Evolutionary conservation across 768 basidiomycete genomes (phyloP).

Genomic region (Baorangia bicolor): DNA sequence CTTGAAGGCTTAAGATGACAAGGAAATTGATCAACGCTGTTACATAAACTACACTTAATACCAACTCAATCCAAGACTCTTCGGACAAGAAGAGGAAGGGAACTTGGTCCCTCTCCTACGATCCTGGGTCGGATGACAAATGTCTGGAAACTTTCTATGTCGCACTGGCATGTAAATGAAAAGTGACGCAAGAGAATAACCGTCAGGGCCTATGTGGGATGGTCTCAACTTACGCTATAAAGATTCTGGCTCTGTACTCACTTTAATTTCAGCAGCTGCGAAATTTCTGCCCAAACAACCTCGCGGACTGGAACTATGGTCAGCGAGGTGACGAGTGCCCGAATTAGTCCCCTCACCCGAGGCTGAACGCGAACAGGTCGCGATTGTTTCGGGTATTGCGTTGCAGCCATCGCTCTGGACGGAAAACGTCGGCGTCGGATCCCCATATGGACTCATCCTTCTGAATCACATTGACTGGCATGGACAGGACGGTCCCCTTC

Average conservation of each 20-base stretch:
- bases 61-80: slow-evolving; percentile 21
- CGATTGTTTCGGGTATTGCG: slow-evolving; percentile 37
- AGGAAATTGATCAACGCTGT: background rate
- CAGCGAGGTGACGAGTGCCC: slow-evolving; percentile 2
- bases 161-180: slow-evolving; percentile 46
- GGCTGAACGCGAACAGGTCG: slow-evolving; percentile 57
- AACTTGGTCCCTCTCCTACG: slow-evolving; percentile 50
- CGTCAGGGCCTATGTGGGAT: slow-evolving; percentile 35
- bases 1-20: background rate
- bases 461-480: slow-evolving; percentile 60
- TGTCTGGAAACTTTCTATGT: slow-evolving; percentile 64
- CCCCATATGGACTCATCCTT: slow-evolving; percentile 58
- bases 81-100: slow-evolving; percentile 52
- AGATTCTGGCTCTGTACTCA: slow-evolving; percentile 19
- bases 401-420: slow-evolving; percentile 63
- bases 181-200: slow-evolving; percentile 54
- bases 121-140: slow-evolving; percentile 64
- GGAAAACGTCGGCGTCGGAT: slow-evolving; percentile 52
- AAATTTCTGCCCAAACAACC: slow-evolving; percentile 61
- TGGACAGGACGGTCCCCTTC: slow-evolving; percentile 52
- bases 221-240: slow-evolving; percentile 22
- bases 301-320: slow-evolving; percentile 44
- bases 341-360: slow-evolving; percentile 42
- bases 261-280: slow-evolving; percentile 61
- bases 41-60: background rate